phyloP scores from a whole-genome alignment of 176 grass and related monocot species.

The Stipa capillata region DNA sequence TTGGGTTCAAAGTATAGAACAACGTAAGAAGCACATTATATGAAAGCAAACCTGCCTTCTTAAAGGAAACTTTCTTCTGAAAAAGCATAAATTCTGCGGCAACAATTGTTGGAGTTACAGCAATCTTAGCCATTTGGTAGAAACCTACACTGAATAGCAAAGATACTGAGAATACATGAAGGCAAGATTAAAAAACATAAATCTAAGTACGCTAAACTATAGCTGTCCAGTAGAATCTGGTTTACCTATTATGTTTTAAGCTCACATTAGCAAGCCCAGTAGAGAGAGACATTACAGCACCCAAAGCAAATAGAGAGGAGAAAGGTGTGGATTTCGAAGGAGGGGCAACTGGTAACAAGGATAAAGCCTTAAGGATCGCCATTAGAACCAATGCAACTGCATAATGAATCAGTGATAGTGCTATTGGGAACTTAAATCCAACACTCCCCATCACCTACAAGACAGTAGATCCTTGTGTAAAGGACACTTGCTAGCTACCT shows the following conservation, averaged over 20 bases:
- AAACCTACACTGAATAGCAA: conserved; percentile 72
- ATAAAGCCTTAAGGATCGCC: conserved; percentile 67
- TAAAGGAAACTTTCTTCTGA: conserved; percentile 55
- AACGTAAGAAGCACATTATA: background rate
- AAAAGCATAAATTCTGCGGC: conserved; percentile 72
- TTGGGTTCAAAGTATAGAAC: background rate
- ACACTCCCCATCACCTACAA: conserved; percentile 86
- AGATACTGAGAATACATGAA: conserved; percentile 26
- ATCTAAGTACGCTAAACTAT: background rate
- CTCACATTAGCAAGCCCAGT: conserved; percentile 84
- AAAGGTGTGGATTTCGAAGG: conserved; percentile 87
- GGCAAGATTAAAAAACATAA: background rate
- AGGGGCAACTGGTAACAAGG: conserved; percentile 71
- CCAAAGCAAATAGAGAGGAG: conserved; percentile 81
- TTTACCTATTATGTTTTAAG: conserved; percentile 89
- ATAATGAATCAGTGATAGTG: conserved; percentile 90
- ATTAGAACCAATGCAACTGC: conserved; percentile 76
- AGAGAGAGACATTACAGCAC: conserved; percentile 77
- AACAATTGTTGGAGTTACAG: conserved; percentile 83
- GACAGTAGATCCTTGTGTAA: background rate
- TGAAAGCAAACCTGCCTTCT: conserved; percentile 46
- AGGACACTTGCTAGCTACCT: background rate
- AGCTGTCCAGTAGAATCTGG: background rate
- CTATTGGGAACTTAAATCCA: conserved; percentile 92
- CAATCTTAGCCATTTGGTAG: conserved; percentile 95